phyloP scores from a whole-genome alignment of 441 rosid genomes.

The Erodium trifolium region DNA sequence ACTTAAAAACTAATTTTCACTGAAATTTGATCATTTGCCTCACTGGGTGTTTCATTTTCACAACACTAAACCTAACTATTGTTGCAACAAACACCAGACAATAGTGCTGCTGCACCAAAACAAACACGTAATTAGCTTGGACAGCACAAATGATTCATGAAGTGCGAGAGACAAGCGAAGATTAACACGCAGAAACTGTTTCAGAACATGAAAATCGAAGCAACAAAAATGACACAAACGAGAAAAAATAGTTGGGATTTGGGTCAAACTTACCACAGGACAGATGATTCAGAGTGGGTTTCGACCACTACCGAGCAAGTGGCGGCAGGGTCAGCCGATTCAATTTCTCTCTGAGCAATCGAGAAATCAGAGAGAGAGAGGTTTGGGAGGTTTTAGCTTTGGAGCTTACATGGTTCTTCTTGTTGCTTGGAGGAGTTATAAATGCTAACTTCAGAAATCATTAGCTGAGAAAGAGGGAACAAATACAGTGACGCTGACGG shows the following conservation, averaged over 20 bases:
- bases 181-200: not conserved
- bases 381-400: not conserved
- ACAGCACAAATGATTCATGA: not conserved
- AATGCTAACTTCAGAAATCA: no score
- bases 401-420: not conserved
- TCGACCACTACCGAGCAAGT: not conserved
- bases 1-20: no score
- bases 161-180: not conserved
- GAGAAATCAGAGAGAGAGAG: not conserved
- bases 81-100: not conserved
- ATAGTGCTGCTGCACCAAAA: not conserved
- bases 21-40: no score
- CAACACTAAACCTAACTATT: not conserved
- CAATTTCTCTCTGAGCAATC: not conserved
- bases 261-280: not conserved
- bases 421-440: no score
- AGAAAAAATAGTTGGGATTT: not conserved
- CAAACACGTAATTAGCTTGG: not conserved
- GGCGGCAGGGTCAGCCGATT: not conserved
- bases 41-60: not conserved
- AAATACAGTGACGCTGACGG: not conserved
- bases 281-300: not conserved
- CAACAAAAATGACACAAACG: not conserved
- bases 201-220: not conserved
- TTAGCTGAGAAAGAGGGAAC: no score